Evolutionary conservation across 2,329 filamentous ascomycete genomes (phyloP), one percentile per base, ranked within the genome.

Genomic region (Neobulgaria alba): DNA sequence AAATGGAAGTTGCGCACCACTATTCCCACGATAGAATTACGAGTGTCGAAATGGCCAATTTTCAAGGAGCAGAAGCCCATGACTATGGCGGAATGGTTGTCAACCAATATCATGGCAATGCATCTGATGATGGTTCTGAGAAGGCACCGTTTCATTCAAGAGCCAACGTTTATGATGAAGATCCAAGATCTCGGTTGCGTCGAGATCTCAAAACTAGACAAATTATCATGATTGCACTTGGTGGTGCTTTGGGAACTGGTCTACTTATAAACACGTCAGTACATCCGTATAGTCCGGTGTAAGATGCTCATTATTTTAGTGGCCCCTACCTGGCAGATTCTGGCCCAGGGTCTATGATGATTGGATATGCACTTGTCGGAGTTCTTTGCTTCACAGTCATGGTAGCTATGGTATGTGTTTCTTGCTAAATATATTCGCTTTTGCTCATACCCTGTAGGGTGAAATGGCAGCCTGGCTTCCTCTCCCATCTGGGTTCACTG

Each of bases 401-500:
- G 83, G 79, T 79, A 43, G 80, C 76, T 42, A 75, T 92, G 42
- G 54, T 55, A 49, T 38, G 46, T 10, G n/a, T 17, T 20, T 14
- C 19, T 18, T 36, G 7, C n/a, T 7, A 4, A 10, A 38, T n/a
- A 17, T 26, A 19, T 12, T 10, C 18, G 19, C 8, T 20, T 7
- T 17, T 26, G 14, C 36, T 41, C 26, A 44, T 15, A 38, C 30
- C 10, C 12, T 2, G 10, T 21, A 50, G 8, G 85, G 85, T 48
- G 85, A 90, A 62, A 92, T 92, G 83, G 83, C 85, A 7, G 75
- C 85, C 38, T 92, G 83, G 82, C 63, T 92, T 23, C 85, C 85
- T 37, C 70, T 88, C 54, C 75, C 77, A 40, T 77, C 82, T 58
- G 85, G 85, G 52, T 93, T 92, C 63, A 84, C 84, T 46, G 83